Conservation (phyloP, 1,284 basidiomycete genomes). For the Apiotrichum porosum region DNA sequence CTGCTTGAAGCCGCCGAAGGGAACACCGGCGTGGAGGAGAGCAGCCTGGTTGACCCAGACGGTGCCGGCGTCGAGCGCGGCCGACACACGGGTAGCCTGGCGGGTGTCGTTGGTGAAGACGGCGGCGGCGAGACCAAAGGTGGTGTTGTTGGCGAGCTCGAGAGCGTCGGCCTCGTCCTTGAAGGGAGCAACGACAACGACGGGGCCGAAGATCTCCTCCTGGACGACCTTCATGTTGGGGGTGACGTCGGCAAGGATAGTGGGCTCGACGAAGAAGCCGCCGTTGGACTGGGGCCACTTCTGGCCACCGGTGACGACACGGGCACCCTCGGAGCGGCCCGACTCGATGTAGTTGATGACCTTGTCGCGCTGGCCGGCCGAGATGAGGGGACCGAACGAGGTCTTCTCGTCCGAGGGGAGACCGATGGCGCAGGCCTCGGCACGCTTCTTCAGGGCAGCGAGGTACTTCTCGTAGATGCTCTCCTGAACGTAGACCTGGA, state of each 20-base stretch:
- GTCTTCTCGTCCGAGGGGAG: constrained; percentile 66
- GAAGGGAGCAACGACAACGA: constrained; percentile 50
- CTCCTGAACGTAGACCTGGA: constrained; percentile 68
- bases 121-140: constrained; percentile 82
- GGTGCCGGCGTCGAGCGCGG: constrained; percentile 71
- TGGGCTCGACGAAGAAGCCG: constrained; percentile 49
- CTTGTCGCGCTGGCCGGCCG: constrained; percentile 78
- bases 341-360: constrained; percentile 83
- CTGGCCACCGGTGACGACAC: constrained; percentile 69
- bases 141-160: constrained; percentile 72
- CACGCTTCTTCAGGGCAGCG: constrained; percentile 60
- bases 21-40: constrained; percentile 71
- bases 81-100: constrained; percentile 79
- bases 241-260: constrained; percentile 43
- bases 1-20: constrained; percentile 90
- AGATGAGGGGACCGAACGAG: constrained; percentile 76
- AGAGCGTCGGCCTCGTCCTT: constrained; percentile 53
- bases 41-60: constrained; percentile 88
- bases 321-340: constrained; percentile 80
- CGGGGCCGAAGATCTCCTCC: constrained; percentile 52
- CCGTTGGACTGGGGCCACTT: constrained; percentile 37
- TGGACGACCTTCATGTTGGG: constrained; percentile 38
- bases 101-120: constrained; percentile 82
- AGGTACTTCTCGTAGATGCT: constrained; percentile 77
- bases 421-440: constrained; percentile 66